phyloP scores from a whole-genome alignment of 345 rosid genomes.

The Pseudoturritis turrita region DNA sequence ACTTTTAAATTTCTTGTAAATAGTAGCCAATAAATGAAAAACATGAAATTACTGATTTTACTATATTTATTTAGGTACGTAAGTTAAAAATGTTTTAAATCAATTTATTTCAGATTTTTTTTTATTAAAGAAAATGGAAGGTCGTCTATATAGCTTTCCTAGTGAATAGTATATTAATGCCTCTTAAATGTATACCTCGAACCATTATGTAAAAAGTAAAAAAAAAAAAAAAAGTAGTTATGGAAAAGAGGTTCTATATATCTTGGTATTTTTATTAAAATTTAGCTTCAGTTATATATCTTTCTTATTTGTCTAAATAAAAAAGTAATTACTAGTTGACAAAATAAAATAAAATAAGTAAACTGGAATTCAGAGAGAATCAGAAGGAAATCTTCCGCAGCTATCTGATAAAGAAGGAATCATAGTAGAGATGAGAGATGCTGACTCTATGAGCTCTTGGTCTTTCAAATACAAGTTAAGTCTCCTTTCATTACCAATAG shows the following conservation, averaged over 20 bases:
- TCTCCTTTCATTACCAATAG: too few relatives aligned
- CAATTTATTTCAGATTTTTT: too few relatives aligned
- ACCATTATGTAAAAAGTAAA: neutral
- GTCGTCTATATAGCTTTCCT: neutral
- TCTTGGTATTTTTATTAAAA: neutral
- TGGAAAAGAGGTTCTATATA: neutral
- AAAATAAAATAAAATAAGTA: too few relatives aligned
- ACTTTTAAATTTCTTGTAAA: neutral
- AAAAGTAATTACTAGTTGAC: neutral
- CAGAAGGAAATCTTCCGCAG: constrained; percentile 66
- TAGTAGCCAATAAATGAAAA: neutral
- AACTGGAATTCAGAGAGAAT: constrained; percentile 49
- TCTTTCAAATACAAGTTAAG: constrained; percentile 64
- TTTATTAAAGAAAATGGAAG: neutral
- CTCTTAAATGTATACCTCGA: neutral
- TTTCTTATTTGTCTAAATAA: neutral
- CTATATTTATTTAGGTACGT: neutral
- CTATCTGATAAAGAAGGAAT: constrained; percentile 64
- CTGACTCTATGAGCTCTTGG: constrained; percentile 44
- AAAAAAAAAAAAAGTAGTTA: neutral
- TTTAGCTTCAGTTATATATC: too few relatives aligned
- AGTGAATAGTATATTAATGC: neutral
- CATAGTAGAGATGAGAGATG: constrained; percentile 42
- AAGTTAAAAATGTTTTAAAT: too few relatives aligned
- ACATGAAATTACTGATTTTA: neutral